These are phyloP conservation scores for Linum lewisii DNA, from an alignment of 345 rosid species.

Conservation along the genomic window DNA sequence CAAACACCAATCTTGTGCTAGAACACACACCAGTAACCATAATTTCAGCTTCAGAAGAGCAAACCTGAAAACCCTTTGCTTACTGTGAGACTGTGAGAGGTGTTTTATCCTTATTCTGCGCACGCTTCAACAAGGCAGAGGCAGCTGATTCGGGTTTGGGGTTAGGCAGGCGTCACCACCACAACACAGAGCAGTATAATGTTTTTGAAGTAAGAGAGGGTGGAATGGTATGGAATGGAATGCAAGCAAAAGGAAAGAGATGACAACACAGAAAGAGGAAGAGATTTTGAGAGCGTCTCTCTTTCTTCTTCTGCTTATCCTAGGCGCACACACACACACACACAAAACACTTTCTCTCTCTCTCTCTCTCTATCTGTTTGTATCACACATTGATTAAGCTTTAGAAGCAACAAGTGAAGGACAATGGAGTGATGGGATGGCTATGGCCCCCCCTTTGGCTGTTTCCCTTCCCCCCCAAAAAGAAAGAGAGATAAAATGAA, in stretches of 20 bases:
- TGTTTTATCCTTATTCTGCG: slow-evolving; percentile 16
- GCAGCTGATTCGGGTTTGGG: slow-evolving; percentile 7
- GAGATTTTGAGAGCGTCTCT: slow-evolving; percentile 5
- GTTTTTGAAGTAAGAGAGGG: not conserved
- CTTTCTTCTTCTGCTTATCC: slow-evolving; percentile 18
- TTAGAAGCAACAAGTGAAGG: slow-evolving; percentile 15
- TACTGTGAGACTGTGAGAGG: too few species aligned
- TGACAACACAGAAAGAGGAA: slow-evolving; percentile 4
- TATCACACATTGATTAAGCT: not conserved
- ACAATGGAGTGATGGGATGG: slow-evolving; percentile 22
- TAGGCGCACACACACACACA: slow-evolving; percentile 21
- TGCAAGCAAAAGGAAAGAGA: not conserved
- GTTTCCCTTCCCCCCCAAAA: slow-evolving; percentile 8
- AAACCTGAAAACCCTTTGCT: not conserved
- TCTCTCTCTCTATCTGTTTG: slow-evolving; percentile 6
- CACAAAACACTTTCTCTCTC: slow-evolving; percentile 1
- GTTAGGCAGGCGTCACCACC: slow-evolving; percentile 3
- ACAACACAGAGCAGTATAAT: slow-evolving; percentile 1
- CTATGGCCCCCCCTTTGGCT: not conserved
- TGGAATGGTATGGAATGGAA: too few species aligned
- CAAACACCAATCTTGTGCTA: slow-evolving; percentile 25
- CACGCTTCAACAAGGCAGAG: slow-evolving; percentile 3
- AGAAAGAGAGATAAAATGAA: not conserved
- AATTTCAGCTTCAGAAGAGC: not conserved
- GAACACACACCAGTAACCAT: slow-evolving; percentile 22